phyloP scores from a whole-genome alignment of 371 early-diverging fungal species.

The Haplosporangium sp. region DNA sequence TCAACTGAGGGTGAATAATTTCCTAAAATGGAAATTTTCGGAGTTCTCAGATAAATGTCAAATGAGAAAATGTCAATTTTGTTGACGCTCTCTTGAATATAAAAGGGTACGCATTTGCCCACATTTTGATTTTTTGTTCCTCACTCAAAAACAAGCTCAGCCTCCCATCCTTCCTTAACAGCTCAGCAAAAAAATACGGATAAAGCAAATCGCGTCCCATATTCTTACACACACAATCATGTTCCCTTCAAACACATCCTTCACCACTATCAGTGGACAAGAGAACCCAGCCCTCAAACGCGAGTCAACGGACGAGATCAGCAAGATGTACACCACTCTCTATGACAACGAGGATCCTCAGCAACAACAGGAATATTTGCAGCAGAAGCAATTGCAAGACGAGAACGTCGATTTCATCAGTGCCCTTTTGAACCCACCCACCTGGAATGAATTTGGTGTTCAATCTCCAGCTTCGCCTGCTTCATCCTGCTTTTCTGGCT shows the following conservation, averaged over 20 bases:
- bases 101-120: too few relatives aligned
- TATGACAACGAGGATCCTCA: constrained; percentile 31
- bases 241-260: constrained; percentile 8
- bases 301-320: constrained; percentile 31
- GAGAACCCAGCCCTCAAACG: constrained; percentile 10
- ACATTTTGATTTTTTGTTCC: too few relatives aligned
- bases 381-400: constrained; percentile 9
- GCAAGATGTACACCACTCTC: constrained; percentile 36
- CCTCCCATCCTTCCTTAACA: too few relatives aligned
- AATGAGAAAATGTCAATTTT: too few relatives aligned
- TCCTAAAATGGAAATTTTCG: too few relatives aligned
- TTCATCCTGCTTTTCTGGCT: constrained; percentile 17
- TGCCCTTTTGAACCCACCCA: neutral
- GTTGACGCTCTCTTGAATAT: too few relatives aligned
- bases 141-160: constrained; percentile 37
- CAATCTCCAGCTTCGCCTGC: constrained; percentile 20
- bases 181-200: too few relatives aligned
- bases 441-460: constrained; percentile 1
- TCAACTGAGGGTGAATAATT: too few relatives aligned
- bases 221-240: constrained; percentile 4
- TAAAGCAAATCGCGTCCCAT: neutral
- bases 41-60: too few relatives aligned
- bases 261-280: neutral
- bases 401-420: neutral
- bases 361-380: constrained; percentile 20